Evolutionary conservation across 257 asterid genomes (phyloP).

Genomic region (Nicotiana tabacum): DNA sequence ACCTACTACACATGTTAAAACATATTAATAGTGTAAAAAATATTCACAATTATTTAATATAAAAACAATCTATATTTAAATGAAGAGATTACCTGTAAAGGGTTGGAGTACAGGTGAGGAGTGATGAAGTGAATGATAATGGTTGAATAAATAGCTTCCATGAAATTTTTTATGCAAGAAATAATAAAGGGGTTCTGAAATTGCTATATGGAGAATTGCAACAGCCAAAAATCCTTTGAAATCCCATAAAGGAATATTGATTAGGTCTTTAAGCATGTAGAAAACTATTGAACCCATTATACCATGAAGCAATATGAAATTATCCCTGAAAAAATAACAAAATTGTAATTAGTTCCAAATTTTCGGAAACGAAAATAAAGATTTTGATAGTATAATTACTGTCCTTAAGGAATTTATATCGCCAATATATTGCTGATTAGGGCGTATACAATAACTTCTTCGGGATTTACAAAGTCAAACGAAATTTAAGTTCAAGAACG

Average conservation of each 20-base stretch:
- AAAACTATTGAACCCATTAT: conserved; percentile 40
- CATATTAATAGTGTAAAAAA: background rate
- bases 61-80: background rate
- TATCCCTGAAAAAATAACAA: conserved; percentile 53
- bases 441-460: background rate
- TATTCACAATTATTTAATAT: background rate
- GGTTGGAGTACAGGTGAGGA: conserved; percentile 80
- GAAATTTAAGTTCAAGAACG: background rate
- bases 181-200: conserved; percentile 85
- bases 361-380: background rate
- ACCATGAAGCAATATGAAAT: conserved; percentile 72
- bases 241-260: conserved; percentile 48
- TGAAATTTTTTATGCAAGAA: conserved; percentile 63
- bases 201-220: conserved; percentile 42
- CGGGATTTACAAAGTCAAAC: background rate
- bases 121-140: conserved; percentile 79
- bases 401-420: background rate
- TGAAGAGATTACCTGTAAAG: conserved; percentile 47
- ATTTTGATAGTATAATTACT: background rate
- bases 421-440: background rate
- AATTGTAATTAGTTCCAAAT: too few species aligned
- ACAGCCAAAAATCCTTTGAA: conserved; percentile 47
- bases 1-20: background rate
- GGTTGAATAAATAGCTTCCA: conserved; percentile 44
- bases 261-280: conserved; percentile 32